Conservation (phyloP, 306 rosid genomes). For the Prunus mongolica region DNA sequence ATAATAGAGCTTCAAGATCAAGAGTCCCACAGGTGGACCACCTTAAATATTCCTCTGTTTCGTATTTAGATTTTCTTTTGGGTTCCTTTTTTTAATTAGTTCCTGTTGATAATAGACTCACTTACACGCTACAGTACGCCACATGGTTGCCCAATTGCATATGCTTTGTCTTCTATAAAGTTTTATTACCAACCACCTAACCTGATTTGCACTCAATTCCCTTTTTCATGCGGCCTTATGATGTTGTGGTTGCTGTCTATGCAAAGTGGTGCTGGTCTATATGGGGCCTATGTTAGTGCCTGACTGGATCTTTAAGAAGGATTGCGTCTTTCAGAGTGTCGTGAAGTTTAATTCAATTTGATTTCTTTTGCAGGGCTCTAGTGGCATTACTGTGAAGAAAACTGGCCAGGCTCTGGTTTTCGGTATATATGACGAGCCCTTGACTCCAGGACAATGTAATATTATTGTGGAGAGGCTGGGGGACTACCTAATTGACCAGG, state of each 20-base stretch:
- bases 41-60: not conserved
- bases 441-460: slow-evolving; percentile 52
- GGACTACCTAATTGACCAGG: slow-evolving; percentile 47
- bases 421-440: slow-evolving; percentile 46
- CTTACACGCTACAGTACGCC: not conserved
- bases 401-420: slow-evolving; percentile 38
- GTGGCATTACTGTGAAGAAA: slow-evolving; percentile 55
- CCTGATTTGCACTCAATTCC: not conserved
- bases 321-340: not conserved
- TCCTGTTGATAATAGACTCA: not conserved
- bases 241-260: not conserved
- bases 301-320: not conserved
- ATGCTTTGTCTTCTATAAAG: no score
- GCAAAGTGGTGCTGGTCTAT: not conserved
- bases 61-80: not conserved
- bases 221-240: not conserved
- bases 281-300: not conserved
- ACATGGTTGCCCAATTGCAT: not conserved
- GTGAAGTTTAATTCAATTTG: not conserved
- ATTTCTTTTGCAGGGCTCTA: slow-evolving; percentile 35
- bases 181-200: no score
- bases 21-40: not conserved
- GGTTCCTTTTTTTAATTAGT: not conserved
- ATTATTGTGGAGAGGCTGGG: slow-evolving; percentile 58
- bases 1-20: not conserved